Conservation (phyloP, 371 early-diverging fungal genomes). For the Mortierella sp. region DNA sequence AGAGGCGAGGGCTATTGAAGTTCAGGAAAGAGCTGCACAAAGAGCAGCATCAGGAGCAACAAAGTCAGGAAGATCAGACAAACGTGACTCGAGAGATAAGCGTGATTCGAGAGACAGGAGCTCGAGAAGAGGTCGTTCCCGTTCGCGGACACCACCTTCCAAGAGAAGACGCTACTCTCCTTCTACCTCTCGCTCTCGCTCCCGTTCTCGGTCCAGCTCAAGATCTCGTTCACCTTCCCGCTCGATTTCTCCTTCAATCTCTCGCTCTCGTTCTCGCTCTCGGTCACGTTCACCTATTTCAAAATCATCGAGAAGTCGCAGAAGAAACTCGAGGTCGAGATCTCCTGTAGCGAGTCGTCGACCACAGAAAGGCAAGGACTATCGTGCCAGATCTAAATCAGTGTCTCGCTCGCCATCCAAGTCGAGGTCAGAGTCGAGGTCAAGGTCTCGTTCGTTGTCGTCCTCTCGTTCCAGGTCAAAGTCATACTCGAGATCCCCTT, state of each 20-base stretch:
- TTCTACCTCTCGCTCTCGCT: constrained; percentile 17
- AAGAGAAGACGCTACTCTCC: constrained; percentile 6
- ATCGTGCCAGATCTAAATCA: constrained; percentile 18
- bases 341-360: constrained; percentile 12
- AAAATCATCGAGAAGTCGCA: constrained; percentile 15
- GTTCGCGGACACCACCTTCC: constrained; percentile 2
- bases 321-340: constrained; percentile 16
- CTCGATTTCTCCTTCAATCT: constrained; percentile 23
- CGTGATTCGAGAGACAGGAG: constrained; percentile 10
- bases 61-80: constrained; percentile 6
- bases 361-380: constrained; percentile 9
- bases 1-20: constrained; percentile 53
- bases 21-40: constrained; percentile 22
- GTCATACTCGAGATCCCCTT: constrained; percentile 17
- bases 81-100: constrained; percentile 4
- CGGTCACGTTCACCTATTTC: constrained; percentile 25
- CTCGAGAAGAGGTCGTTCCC: constrained; percentile 20
- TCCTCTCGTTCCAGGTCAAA: constrained; percentile 15
- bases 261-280: constrained; percentile 11
- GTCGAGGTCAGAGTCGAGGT: constrained; percentile 22
- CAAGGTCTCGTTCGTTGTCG: constrained; percentile 12
- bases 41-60: constrained; percentile 6
- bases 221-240: constrained; percentile 18
- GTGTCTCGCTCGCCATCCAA: constrained; percentile 23
- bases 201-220: constrained; percentile 15